Evolutionary conservation across 192 early-diverging fungal genomes (phyloP).

Genomic region (Dispira simplex): DNA sequence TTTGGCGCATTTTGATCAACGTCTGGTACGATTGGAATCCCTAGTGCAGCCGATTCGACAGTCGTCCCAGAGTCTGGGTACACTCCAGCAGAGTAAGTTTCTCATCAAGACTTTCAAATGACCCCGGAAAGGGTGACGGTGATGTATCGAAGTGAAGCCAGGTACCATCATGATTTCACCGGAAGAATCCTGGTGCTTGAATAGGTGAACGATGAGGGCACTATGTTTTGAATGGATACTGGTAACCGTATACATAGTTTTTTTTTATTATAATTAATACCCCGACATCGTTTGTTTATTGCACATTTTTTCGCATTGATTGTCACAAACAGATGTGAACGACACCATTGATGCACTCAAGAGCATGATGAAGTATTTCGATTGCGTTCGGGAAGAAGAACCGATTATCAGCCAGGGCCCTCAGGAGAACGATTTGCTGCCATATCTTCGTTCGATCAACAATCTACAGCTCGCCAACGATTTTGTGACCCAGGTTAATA

Average conservation of each 20-base stretch:
- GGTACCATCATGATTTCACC: too few relatives aligned
- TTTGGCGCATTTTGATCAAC: constrained; percentile 30
- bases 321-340: constrained; percentile 20
- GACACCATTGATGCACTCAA: constrained; percentile 25
- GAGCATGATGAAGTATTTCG: constrained; percentile 30
- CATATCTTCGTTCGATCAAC: constrained; percentile 34
- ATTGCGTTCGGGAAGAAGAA: constrained; percentile 27
- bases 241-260: too few relatives aligned
- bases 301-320: too few relatives aligned
- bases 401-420: constrained; percentile 19
- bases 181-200: too few relatives aligned
- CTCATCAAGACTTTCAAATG: constrained; percentile 10
- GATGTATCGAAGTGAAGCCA: too few relatives aligned
- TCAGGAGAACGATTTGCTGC: constrained; percentile 28
- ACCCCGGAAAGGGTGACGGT: too few relatives aligned
- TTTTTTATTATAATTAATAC: too few relatives aligned
- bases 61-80: constrained; percentile 28
- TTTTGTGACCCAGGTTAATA: constrained; percentile 24
- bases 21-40: constrained; percentile 25
- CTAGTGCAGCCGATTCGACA: constrained; percentile 30
- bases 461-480: constrained; percentile 30
- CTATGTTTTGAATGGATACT: too few relatives aligned
- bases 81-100: constrained; percentile 4
- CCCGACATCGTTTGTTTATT: too few relatives aligned
- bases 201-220: too few relatives aligned